Percentiles rank a stretch among this genome's conserved stretches.
Conservation (phyloP, 306 rosid genomes). For the Astragalus glycyphyllos region DNA sequence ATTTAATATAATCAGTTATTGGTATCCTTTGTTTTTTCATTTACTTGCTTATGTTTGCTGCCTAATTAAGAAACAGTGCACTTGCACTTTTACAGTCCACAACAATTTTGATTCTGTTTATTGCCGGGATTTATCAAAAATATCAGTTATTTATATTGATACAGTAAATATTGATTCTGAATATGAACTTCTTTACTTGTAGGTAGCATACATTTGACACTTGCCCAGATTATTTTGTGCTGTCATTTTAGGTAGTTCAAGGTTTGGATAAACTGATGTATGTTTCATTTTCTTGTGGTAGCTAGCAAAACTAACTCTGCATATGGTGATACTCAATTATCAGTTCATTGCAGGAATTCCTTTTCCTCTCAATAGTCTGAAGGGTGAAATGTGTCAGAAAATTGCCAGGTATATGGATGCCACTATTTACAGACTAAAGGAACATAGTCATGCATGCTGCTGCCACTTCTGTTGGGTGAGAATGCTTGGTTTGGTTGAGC, state of each 20-base stretch:
- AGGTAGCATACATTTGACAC: slow-evolving; percentile 38
- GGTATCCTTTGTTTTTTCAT: slow-evolving; percentile 23
- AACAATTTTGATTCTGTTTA: not conserved
- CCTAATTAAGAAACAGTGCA: slow-evolving; percentile 13
- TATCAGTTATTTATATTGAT: slow-evolving; percentile 33
- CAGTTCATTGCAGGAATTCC: slow-evolving; percentile 54
- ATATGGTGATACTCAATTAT: slow-evolving; percentile 41
- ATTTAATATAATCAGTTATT: slow-evolving; percentile 42
- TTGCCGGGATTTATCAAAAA: slow-evolving; percentile 44
- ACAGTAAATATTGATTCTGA: slow-evolving; percentile 19
- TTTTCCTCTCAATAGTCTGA: slow-evolving; percentile 38
- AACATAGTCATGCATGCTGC: slow-evolving; percentile 27
- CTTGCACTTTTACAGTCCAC: slow-evolving; percentile 7
- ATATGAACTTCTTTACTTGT: slow-evolving; percentile 38
- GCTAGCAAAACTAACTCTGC: slow-evolving; percentile 30
- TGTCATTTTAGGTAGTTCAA: slow-evolving; percentile 32
- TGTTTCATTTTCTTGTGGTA: slow-evolving; percentile 43
- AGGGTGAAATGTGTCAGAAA: slow-evolving; percentile 37
- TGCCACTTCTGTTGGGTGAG: slow-evolving; percentile 38
- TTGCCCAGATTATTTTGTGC: slow-evolving; percentile 20
- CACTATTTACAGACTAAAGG: slow-evolving; percentile 9
- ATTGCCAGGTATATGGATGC: slow-evolving; percentile 35
- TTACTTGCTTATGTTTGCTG: slow-evolving; percentile 32
- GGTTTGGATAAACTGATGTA: slow-evolving; percentile 22
- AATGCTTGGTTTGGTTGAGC: not conserved